These are phyloP conservation scores for Pichia membranifaciens DNA, from an alignment of 805 yeast species.

Conservation along the genomic window DNA sequence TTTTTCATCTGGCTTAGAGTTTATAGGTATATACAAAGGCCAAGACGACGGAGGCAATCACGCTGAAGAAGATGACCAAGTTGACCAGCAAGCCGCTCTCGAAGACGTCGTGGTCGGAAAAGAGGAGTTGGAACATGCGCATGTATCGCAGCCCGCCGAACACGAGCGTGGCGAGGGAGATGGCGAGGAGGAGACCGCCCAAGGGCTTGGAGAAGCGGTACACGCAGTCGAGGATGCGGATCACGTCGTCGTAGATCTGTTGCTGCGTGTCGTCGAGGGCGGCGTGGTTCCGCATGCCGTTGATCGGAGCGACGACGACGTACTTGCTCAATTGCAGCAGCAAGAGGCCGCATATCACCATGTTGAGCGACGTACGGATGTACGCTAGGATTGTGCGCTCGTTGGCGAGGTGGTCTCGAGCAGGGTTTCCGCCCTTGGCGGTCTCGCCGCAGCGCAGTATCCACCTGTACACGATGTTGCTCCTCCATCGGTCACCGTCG, in stretches of 20 bases:
- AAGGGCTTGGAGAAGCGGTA: conserved; percentile 20
- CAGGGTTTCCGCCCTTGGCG: conserved; percentile 21
- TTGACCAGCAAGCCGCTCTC: conserved; percentile 36
- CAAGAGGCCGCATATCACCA: conserved; percentile 49
- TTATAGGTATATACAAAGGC: conserved; percentile 6
- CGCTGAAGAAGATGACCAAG: conserved; percentile 29
- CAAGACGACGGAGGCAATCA: background rate
- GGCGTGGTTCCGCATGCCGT: background rate
- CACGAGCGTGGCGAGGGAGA: conserved; percentile 39
- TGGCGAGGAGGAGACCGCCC: conserved; percentile 31
- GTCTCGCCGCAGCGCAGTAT: background rate
- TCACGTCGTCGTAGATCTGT: background rate
- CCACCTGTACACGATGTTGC: background rate
- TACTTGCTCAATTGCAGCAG: conserved; percentile 47
- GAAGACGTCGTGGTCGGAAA: conserved; percentile 17
- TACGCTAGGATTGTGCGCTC: conserved; percentile 60
- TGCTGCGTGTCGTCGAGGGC: background rate
- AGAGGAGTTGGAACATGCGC: conserved; percentile 32
- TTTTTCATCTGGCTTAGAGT: background rate
- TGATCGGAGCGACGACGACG: conserved; percentile 16
- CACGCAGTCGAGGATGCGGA: conserved; percentile 9
- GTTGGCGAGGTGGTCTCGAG: conserved; percentile 57
- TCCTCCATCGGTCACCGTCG: background rate
- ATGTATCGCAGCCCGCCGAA: conserved; percentile 43
- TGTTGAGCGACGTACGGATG: conserved; percentile 48